Evolutionary conservation across 2,329 filamentous ascomycete genomes (phyloP).

Genomic region (Penicillium janthinellum): DNA sequence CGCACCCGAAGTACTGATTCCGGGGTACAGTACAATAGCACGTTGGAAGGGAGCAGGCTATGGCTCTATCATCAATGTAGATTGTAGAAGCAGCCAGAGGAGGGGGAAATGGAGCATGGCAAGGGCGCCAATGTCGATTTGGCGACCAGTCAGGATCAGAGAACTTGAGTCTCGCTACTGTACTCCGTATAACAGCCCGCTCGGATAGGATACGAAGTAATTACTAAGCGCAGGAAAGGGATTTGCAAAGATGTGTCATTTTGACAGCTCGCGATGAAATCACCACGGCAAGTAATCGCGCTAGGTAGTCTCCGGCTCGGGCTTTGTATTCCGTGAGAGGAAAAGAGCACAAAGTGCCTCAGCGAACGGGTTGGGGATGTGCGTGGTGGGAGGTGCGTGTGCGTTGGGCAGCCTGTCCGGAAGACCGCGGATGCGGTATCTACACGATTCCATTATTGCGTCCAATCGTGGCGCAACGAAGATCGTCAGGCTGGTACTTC

Average conservation of each 20-base stretch:
- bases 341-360: neutral
- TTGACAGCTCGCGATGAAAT: constrained; percentile 11
- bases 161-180: no score
- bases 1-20: constrained; percentile 2
- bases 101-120: neutral
- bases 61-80: no score
- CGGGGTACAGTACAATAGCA: neutral
- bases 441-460: constrained; percentile 9
- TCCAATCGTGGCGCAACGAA: constrained; percentile 13
- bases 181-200: no score
- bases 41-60: neutral
- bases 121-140: neutral
- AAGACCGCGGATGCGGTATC: constrained; percentile 20
- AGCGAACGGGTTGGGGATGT: constrained; percentile 2
- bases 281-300: neutral
- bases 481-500: constrained; percentile 2
- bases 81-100: neutral
- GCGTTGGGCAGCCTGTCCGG: constrained; percentile 13
- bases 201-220: neutral
- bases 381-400: constrained; percentile 23
- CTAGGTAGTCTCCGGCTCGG: neutral
- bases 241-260: constrained; percentile 17
- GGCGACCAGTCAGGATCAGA: neutral
- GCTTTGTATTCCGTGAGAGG: constrained; percentile 14
- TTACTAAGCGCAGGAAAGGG: neutral